Base-by-base conservation (phyloP, 805 yeast genomes). In the Candida pini region DNA sequence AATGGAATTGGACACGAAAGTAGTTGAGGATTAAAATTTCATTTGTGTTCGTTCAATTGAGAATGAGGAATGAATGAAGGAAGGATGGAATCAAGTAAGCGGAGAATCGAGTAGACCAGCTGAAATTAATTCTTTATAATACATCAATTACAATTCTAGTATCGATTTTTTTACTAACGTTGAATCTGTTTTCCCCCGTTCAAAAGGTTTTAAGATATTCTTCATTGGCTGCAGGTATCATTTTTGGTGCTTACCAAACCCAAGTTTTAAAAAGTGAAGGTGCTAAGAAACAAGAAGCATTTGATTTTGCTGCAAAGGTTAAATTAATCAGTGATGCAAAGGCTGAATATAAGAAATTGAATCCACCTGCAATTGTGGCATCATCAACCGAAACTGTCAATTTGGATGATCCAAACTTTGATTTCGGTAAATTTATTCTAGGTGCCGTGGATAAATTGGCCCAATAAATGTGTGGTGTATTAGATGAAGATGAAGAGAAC, bases 151-250 rank as follows among this genome's bases (percentile, higher is more conserved):
- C n/a, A n/a, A n/a, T n/a, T n/a, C n/a, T n/a, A n/a, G n/a, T n/a
- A n/a, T n/a, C n/a, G n/a, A n/a, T n/a, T n/a, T n/a, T n/a, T n/a
- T n/a, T n/a, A n/a, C n/a, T n/a, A n/a, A n/a, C n/a, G n/a, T n/a
- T n/a, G n/a, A n/a, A n/a, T n/a, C n/a, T n/a, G n/a, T n/a, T n/a
- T n/a, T n/a, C n/a, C n/a, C n/a, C n/a, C n/a, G n/a, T n/a, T n/a
- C n/a, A n/a, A n/a, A 41, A 83, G 82, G 88, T 89, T 56, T 76
- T 89, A 58, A 86, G 97, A 80, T 90, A 92, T 80, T 70, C 95
- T 49, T 81, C 94, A 36, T 74, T 90, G 49, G 90, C 84, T 35
- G 76, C 86, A 49, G 98, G 98, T 63, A 69, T 89, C 39, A 71
- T 76, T 43, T 86, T 85, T 66, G 98, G 98, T 51, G 84, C 87